Evolutionary conservation across 495 filamentous ascomycete genomes (phyloP), one percentile per base, ranked within the genome.

Genomic region (Aspergillus ostianus): DNA sequence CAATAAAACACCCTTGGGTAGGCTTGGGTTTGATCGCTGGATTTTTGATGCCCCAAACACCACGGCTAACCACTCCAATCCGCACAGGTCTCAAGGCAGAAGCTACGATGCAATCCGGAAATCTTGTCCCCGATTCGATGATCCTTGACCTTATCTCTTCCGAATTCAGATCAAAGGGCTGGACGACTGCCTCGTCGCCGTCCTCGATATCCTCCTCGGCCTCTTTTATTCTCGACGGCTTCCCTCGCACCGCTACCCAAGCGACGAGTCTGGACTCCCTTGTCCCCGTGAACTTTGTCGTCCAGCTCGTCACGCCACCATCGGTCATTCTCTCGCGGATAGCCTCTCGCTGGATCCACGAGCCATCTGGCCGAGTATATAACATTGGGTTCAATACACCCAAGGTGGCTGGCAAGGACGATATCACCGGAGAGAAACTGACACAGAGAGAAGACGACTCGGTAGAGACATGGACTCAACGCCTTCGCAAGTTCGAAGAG

Each of bases 141-240:
- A 98, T 98, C 69, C 85, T 98, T 51, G 87, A 90, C 46, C 85
- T 98, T 51, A 98, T 98, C 65, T 85, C 87, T 64, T 88, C 90
- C 70, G 92, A 96, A 79, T 84, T 97, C 62, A 85, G 82, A 58
- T 84, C 82, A 51, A 88, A 89, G 53, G 91, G 91, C 59, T 98
- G 93, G 93, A 79, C 97, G 67, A 63, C 67, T 56, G 72, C 66
- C 26, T 18, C 59, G 29, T 17, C 49, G 36, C 47, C 71, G 32
- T 69, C 84, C 51, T 86, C 85, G 49, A 82, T 94, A 49, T 82
- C 85, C 59, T 86, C 94, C 0, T 76, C 84, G 13, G 90, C 93
- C 20, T 96, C 91, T 17, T 98, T 98, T 72, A 86, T 98, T 61
- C 88, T 98, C 51, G 94, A 98, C 70, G 94, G 94, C 20, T 98